These are phyloP conservation scores for Russula sp. DNA, from an alignment of 768 basidiomycete genomes.

Conservation along the genomic window DNA sequence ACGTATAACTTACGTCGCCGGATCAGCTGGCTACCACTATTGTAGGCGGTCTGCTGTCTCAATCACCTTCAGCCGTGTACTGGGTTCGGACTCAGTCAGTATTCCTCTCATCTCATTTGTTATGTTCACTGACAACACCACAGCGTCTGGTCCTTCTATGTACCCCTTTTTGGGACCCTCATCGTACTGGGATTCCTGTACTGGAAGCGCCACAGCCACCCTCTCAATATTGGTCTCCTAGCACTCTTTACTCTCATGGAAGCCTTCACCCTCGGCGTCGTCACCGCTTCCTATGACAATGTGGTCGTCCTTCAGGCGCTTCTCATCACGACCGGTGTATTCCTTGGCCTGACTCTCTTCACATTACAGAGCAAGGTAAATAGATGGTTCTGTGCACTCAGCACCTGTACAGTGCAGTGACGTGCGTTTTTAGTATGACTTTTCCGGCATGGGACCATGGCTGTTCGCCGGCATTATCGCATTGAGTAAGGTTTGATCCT, in stretches of 20 bases:
- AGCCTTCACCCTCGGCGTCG: constrained; percentile 83
- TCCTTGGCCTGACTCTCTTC: constrained; percentile 90
- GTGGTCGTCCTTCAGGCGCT: constrained; percentile 80
- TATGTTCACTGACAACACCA: background rate
- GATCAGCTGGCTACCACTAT: constrained; percentile 64
- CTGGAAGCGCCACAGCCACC: constrained; percentile 91
- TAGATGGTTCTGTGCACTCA: background rate
- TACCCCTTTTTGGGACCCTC: constrained; percentile 73
- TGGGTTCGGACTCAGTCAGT: constrained; percentile 73
- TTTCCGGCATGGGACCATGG: constrained; percentile 88
- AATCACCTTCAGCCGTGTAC: constrained; percentile 48
- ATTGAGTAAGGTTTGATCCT: constrained; percentile 43
- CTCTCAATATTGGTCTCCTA: constrained; percentile 79
- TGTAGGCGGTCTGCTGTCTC: constrained; percentile 67
- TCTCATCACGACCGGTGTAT: constrained; percentile 88
- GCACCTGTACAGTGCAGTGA: background rate
- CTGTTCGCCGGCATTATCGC: constrained; percentile 82
- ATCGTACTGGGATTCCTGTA: constrained; percentile 74
- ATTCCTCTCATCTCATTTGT: constrained; percentile 3
- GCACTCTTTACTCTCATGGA: constrained; percentile 88
- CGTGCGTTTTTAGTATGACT: constrained; percentile 67
- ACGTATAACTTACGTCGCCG: constrained; percentile 5
- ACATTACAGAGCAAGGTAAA: constrained; percentile 88
- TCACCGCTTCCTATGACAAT: constrained; percentile 69
- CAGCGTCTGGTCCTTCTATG: constrained; percentile 75